Conservation (phyloP, 305 asterid species). For the Solanum aculeatissimum region DNA sequence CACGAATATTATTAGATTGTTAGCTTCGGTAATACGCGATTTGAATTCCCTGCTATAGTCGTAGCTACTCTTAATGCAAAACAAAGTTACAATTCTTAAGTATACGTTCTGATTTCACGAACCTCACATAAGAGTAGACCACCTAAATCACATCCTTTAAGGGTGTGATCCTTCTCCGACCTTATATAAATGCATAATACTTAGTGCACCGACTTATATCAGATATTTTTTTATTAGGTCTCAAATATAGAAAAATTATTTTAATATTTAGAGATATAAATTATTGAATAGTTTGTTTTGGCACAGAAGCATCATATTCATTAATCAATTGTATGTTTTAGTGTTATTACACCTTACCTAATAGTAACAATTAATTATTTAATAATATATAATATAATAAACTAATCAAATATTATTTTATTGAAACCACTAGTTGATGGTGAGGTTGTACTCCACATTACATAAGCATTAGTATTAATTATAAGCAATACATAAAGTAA, state of each 20-base stretch:
- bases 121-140: accelerated
- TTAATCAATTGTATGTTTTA: neutral
- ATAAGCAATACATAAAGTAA: neutral
- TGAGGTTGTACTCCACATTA: neutral
- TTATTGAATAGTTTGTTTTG: neutral
- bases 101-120: neutral
- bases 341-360: neutral
- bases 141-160: too few species aligned
- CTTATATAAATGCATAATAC: too few species aligned
- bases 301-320: neutral
- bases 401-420: neutral
- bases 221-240: neutral
- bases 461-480: neutral
- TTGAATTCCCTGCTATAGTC: constrained; percentile 31
- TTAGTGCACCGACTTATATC: too few species aligned
- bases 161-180: too few species aligned
- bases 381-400: neutral
- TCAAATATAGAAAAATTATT: neutral
- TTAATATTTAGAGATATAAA: neutral
- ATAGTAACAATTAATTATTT: neutral
- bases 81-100: neutral
- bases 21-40: neutral
- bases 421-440: neutral
- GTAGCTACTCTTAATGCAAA: constrained; percentile 13
- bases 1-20: neutral